Conservation (phyloP, 139 green algal species). For the Auxenochlorella pyrenoidosa region DNA sequence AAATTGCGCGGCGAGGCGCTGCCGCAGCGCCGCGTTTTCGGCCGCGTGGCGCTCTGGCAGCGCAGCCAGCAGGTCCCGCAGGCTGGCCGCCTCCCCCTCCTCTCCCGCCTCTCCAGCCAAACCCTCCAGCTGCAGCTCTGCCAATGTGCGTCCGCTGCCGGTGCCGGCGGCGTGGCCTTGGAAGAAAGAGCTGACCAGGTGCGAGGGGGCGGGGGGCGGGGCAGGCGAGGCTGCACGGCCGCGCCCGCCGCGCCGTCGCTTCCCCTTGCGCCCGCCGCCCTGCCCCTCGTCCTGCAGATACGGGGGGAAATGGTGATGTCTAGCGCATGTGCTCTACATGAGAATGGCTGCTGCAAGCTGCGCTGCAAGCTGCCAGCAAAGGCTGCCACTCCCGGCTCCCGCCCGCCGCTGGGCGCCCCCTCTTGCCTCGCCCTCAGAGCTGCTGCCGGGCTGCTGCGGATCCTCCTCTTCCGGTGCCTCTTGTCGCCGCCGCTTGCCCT, state of each 20-base stretch:
- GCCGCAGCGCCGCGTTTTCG: slow-evolving; percentile 36
- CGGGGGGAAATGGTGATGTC: no score
- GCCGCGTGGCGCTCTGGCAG: slow-evolving; percentile 19
- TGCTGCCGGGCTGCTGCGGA: neutral
- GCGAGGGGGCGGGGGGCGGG: neutral
- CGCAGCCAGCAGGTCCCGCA: slow-evolving; percentile 7
- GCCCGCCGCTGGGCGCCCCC: neutral
- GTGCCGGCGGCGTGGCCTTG: neutral
- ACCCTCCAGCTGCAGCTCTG: neutral
- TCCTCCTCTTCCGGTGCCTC: neutral
- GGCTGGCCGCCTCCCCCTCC: slow-evolving; percentile 4
- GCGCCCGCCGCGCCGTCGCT: no score
- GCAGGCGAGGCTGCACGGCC: neutral
- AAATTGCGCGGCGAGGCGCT: slow-evolving; percentile 12
- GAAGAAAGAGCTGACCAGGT: slow-evolving; percentile 29
- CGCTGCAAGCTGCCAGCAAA: neutral
- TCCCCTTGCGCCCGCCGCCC: no score
- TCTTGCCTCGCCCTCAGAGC: neutral
- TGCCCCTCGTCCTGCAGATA: no score
- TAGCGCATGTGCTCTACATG: no score
- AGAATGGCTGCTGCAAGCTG: no score
- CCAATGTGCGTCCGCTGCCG: slow-evolving; percentile 15
- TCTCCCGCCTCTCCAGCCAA: neutral
- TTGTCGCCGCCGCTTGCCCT: neutral
- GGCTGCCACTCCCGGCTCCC: neutral